Conservation (phyloP, 345 rosid species). For the Syzygium grande region DNA sequence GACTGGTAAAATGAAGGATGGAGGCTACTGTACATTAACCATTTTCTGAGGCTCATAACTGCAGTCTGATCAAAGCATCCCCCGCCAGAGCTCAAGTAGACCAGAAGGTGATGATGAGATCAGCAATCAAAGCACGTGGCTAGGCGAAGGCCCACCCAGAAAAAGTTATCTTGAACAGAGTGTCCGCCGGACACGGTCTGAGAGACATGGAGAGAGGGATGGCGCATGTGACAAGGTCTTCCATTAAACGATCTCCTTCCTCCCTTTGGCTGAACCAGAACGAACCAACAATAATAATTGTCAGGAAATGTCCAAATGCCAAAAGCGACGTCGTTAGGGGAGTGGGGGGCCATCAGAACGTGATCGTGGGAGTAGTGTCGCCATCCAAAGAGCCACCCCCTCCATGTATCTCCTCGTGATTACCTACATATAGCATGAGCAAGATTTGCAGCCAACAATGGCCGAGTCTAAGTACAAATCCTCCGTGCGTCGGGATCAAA, state of each 20-base stretch:
- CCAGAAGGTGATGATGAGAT: not conserved
- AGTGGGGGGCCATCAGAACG: not conserved
- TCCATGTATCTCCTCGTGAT: not conserved
- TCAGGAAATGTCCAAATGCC: not conserved
- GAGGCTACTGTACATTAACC: not conserved
- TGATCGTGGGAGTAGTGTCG: not conserved
- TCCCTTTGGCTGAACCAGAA: not conserved
- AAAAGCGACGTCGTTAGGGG: not conserved
- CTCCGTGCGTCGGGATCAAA: not conserved
- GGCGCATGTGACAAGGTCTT: not conserved
- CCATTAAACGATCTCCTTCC: slow-evolving; percentile 1
- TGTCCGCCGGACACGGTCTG: not conserved
- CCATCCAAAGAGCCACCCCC: not conserved
- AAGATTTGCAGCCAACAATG: not conserved
- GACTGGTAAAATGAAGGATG: not conserved
- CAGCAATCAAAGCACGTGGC: not conserved
- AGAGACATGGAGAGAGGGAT: not conserved
- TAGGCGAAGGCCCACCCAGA: not conserved
- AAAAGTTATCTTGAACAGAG: not conserved
- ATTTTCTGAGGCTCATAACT: not conserved
- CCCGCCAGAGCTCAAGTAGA: too few relatives aligned
- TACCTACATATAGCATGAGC: not conserved
- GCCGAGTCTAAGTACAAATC: not conserved
- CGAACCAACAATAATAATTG: not conserved
- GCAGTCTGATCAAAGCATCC: not conserved